phyloP scores from a whole-genome alignment of 2,329 filamentous ascomycete genomes.

The Pestalotiopsis sp. region DNA sequence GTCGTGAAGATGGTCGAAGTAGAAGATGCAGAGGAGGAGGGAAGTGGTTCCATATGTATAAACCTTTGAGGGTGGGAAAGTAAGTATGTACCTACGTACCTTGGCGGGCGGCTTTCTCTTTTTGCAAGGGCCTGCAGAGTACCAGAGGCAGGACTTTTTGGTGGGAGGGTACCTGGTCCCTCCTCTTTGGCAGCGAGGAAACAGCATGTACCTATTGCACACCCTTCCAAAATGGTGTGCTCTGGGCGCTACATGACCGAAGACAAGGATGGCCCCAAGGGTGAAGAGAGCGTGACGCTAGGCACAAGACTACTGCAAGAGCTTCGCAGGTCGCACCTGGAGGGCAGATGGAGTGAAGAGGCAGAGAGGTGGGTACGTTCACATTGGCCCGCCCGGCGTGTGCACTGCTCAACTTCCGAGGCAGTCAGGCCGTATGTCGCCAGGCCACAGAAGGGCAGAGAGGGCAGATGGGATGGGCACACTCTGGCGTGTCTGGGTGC shows the following conservation, averaged over 20 bases:
- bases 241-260: conserved; percentile 11
- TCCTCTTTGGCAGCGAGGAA: not conserved
- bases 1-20: not conserved
- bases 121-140: conserved; percentile 2
- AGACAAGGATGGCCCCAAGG: not conserved
- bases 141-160: not conserved
- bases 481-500: not conserved
- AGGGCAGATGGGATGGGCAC: not conserved
- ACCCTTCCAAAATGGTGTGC: conserved; percentile 10
- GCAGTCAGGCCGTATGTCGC: not conserved
- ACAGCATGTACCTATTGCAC: conserved; percentile 4
- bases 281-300: conserved; percentile 7
- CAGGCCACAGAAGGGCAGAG: not conserved
- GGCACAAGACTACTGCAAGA: conserved; percentile 1
- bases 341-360: not conserved
- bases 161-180: conserved; percentile 8
- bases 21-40: conserved; percentile 3
- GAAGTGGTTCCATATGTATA: conserved; percentile 14
- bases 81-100: not conserved
- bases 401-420: not conserved
- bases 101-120: not conserved
- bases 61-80: not conserved
- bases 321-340: not conserved
- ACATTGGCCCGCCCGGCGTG: not conserved
- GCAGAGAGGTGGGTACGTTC: not conserved